These are phyloP conservation scores for Wallacemonas sp. DNA, from an alignment of 208 protist species.

Conservation along the genomic window DNA sequence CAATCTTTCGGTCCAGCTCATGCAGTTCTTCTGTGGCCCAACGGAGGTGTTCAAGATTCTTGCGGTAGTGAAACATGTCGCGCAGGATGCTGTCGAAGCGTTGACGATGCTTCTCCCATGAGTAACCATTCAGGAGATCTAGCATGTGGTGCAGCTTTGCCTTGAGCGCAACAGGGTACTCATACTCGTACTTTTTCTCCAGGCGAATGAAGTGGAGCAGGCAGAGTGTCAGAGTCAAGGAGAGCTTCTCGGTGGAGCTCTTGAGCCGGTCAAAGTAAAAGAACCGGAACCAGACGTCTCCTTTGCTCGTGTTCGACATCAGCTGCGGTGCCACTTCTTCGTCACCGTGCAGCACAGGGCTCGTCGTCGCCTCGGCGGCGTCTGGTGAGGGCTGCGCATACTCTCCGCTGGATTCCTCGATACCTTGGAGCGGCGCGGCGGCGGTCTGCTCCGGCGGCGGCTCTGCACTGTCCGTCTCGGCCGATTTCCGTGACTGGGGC, in stretches of 20 bases:
- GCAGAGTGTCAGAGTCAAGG: background rate
- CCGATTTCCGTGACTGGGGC: background rate
- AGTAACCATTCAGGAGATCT: conserved; percentile 1
- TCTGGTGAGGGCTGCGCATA: background rate
- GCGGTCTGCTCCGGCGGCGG: background rate
- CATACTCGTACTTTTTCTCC: background rate
- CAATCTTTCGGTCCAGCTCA: conserved; percentile 4
- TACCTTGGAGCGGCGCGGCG: background rate
- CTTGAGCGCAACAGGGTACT: conserved; percentile 5
- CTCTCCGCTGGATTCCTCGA: no score
- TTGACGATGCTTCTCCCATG: background rate
- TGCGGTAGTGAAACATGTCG: conserved; percentile 17
- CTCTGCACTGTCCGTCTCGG: background rate
- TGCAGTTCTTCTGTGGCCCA: conserved; percentile 7
- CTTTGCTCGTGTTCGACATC: background rate
- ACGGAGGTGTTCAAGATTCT: conserved; percentile 17
- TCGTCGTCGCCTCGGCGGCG: background rate
- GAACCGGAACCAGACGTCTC: conserved; percentile 15
- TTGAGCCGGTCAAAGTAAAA: conserved; percentile 18
- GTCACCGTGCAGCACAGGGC: background rate
- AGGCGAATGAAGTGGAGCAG: conserved; percentile 10
- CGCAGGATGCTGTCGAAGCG: conserved; percentile 14
- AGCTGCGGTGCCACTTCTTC: background rate
- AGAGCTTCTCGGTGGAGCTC: conserved; percentile 14
- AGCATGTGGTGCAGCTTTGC: background rate